Evolutionary conservation across 2,329 filamentous ascomycete genomes (phyloP), one percentile per base, ranked within the genome.

Genomic region (Cercospora janseana): DNA sequence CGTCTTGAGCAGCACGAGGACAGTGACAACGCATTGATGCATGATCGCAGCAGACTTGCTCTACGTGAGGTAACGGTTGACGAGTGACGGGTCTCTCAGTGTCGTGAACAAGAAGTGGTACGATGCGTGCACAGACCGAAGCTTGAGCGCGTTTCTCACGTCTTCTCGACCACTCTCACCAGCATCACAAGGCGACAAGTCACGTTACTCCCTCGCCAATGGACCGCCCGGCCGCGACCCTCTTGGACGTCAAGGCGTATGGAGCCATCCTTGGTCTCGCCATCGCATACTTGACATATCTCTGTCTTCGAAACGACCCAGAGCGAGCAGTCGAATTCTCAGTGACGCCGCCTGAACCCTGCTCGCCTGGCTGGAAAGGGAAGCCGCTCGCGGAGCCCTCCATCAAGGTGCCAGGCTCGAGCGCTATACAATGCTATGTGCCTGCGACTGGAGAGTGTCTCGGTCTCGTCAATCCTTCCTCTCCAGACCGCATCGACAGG

Each of bases 371-470:
- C 5, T 80, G 77, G 66, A 75, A 79, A 49, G 74, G 77, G 41
- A 75, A 77, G 58, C 73, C 80, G 26, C 74, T 89, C 27, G 75
- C 83, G 10, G 66, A 77, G 27, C 77, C 85, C 1, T 75, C 75
- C 13, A 75, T 89, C 66, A 86, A 84, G 71, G 76, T 80, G n/a
- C 67, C 80, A 1, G 83, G 82, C 12, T 82, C 82, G 29, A 78
- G 79, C 1, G 79, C 83, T 6, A 84, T 94, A 53, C 87, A 88
- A 71, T 94, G 88, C 72, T 93, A 93, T 69, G 87, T 86, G 34
- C 93, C 93, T 1, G 92, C 92, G 1, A 96, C 90, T 18, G 93
- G 93, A 56, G 80, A 87, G 63, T 80, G 88, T 52, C 82, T 98
- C 20, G 90, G 88, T 46, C 77, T 81, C 59, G 78, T 92, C 69